Base-by-base conservation (phyloP, 306 rosid species). In the Medicago lupulina region DNA sequence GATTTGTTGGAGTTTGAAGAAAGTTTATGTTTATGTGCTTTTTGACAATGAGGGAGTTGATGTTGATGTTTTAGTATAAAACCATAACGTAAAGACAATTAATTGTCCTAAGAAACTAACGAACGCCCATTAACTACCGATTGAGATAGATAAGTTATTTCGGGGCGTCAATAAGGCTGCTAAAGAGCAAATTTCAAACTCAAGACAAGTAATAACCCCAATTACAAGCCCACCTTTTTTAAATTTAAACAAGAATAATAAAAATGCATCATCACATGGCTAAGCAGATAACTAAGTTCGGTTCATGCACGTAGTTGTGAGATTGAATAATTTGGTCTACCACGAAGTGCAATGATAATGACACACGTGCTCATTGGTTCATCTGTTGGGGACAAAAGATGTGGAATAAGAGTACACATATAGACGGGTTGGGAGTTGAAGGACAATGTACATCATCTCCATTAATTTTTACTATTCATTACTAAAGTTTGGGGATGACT, bases 321-420 rank as follows among this genome's bases (percentile, higher is more conserved):
- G 77, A 40, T 43, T 54, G 67, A 66, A 86, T 77, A 72, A 88
- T 84, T 84, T 71, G 88, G 89, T 83, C 87, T 83, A 81, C 78
- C 82, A 74, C 80, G 83, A 74, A 40, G 50, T 64, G 83, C 51
- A 82, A 81, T 74, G 76, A 93, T 89, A 80, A 91, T 84, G 81
- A 80, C 86, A 83, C 97, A 93, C 97, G 96, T 88, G 91, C 87
- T 59, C 54, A 79, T 54, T 70, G 57, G 80, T 81, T 87, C 71
- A 70, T 69, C 36, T 21, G 38, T 40, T 36, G 59, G 70, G 81
- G 76, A 67, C 67, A 65, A 74, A 70, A 43, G 16, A 34, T 53
- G 19, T 50, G 1, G 21, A 50, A 50, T 50, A 12, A 46, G 51
- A 46, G 7, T 46, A 13, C 23, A 51, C 58, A 51, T 50, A 15